Evolutionary conservation across 305 asterid species (phyloP).

Genomic region (Solanum hybrid): DNA sequence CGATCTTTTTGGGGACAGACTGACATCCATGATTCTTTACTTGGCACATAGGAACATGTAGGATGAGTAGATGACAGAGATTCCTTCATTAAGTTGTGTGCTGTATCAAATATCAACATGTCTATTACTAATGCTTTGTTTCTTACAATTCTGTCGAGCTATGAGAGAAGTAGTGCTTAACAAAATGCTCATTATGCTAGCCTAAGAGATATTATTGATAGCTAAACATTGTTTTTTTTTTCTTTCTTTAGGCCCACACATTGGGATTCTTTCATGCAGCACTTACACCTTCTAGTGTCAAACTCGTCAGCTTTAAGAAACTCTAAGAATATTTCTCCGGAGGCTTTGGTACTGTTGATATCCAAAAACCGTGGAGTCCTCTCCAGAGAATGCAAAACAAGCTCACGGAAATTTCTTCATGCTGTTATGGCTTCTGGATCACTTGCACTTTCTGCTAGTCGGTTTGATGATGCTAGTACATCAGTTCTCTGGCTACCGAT

Average conservation of each 20-base stretch:
- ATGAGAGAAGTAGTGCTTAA: not conserved
- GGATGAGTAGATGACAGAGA: conserved; percentile 8
- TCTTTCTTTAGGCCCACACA: conserved; percentile 49
- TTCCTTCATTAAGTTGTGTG: not conserved
- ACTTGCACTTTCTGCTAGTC: conserved; percentile 27
- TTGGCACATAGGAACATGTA: conserved; percentile 84
- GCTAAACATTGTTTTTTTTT: not conserved
- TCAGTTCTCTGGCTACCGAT: conserved; percentile 23
- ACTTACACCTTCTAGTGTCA: conserved; percentile 56
- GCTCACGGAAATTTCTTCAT: conserved; percentile 50
- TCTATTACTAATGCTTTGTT: not conserved
- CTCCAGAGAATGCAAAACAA: conserved; percentile 59
- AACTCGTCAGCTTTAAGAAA: conserved; percentile 71
- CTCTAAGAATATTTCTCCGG: conserved; percentile 63
- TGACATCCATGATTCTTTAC: conserved; percentile 58
- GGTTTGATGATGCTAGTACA: conserved; percentile 7
- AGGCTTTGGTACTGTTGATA: conserved; percentile 59
- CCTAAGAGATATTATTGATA: not conserved
- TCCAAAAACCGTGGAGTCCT: conserved; percentile 46
- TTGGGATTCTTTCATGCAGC: conserved; percentile 61
- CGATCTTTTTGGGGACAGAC: conserved; percentile 50
- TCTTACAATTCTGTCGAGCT: not conserved
- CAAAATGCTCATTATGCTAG: not conserved
- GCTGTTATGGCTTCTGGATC: conserved; percentile 49
- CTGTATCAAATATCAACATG: not conserved